phyloP scores from a whole-genome alignment of 2,329 filamentous ascomycete genomes.

The Acephala macrosclerotiorum region DNA sequence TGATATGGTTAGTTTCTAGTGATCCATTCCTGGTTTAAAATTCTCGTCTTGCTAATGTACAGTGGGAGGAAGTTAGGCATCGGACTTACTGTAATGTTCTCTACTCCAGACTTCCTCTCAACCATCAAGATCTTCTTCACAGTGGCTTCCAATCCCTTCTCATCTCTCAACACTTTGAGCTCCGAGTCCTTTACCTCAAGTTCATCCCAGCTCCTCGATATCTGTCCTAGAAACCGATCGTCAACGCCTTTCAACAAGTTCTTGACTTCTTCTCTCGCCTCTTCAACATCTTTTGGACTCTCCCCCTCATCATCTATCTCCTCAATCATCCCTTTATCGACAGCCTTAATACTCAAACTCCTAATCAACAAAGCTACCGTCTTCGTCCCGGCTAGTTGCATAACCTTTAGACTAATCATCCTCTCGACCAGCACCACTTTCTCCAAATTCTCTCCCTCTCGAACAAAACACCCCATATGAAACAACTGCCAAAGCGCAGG shows the following conservation, averaged over 20 bases:
- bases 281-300: background rate
- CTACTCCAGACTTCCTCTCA: background rate
- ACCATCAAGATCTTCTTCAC: background rate
- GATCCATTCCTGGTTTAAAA: background rate
- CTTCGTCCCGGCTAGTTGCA: background rate
- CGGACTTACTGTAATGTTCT: background rate
- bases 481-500: background rate
- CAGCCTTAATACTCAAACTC: background rate
- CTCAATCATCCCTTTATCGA: background rate
- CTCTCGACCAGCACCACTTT: constrained; percentile 2
- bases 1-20: background rate
- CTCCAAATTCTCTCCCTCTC: background rate
- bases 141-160: background rate
- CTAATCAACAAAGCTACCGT: background rate
- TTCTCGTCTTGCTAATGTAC: background rate
- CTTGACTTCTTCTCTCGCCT: background rate
- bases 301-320: background rate
- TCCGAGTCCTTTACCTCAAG: background rate
- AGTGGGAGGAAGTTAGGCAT: background rate
- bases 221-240: background rate
- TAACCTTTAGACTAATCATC: background rate
- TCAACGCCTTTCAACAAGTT: background rate
- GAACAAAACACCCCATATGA: background rate
- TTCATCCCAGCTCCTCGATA: background rate
- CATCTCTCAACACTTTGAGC: constrained; percentile 4